A percentile compares a stretch with the other conserved stretches of the same genome.
Conservation (phyloP, 176 grass and related monocot genomes). For the Eragrostis nindensis region DNA sequence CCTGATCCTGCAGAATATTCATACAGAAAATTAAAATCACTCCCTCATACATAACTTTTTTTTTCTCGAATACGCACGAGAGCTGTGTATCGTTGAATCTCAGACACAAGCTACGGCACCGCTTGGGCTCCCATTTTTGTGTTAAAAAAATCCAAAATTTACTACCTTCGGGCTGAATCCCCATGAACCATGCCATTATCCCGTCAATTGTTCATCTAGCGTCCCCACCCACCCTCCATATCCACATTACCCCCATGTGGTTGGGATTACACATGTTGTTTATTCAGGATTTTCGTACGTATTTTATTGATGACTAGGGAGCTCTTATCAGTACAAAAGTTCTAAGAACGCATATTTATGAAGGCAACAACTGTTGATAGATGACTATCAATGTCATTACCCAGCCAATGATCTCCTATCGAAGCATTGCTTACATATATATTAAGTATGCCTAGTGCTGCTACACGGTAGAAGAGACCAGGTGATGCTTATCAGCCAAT, state of each 20-base stretch:
- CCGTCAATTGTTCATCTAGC: neutral
- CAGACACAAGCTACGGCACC: too few species aligned
- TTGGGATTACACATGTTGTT: neutral
- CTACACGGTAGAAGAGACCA: slow-evolving; percentile 1
- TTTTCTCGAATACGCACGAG: too few species aligned
- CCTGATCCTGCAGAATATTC: slow-evolving; percentile 53
- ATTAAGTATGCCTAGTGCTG: slow-evolving; percentile 3
- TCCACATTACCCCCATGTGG: neutral
- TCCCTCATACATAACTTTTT: neutral
- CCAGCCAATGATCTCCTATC: neutral
- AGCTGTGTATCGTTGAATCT: too few species aligned
- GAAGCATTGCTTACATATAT: neutral
- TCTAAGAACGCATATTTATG: neutral
- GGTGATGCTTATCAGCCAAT: neutral
- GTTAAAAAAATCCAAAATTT: neutral
- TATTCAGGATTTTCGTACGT: neutral
- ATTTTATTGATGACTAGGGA: slow-evolving; percentile 2
- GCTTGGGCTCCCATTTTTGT: neutral
- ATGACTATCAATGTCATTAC: neutral
- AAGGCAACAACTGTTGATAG: neutral
- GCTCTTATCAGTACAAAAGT: neutral
- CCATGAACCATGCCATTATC: neutral
- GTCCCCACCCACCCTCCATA: too few species aligned
- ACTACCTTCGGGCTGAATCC: neutral
- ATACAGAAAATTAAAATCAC: slow-evolving; percentile 36